Evolutionary conservation across 768 basidiomycete genomes (phyloP), one percentile per base, ranked within the genome.

Genomic region (Agaricus subrufescens): DNA sequence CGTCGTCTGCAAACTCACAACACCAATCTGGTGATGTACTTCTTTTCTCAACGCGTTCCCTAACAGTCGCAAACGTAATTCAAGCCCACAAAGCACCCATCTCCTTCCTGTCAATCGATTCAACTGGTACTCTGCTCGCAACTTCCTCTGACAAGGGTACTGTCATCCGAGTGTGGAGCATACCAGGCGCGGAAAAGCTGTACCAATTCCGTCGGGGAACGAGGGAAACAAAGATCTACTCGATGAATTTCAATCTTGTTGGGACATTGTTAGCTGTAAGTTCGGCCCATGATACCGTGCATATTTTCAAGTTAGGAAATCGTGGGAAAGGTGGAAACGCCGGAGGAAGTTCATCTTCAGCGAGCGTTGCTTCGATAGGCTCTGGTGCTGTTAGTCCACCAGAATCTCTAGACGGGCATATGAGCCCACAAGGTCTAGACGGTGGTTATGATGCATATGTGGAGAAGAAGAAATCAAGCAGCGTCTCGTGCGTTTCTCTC

Each of bases 61-160:
- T 98, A 29, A 89, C 90, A 2, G 91, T 95, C 29, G 84, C 91
- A 44, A 98, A 99, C 75, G 93, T 96, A 64, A 89, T 99, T 56
- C 95, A 94, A 65, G 97, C 97, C 15, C 97, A 99, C 75, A 98
- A 98, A 71, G 73, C 94, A 1, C 92, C 96, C 4, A 86, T 99
- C 59, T 90, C 94, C 7, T 85, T 85, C 64, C 78, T 98, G 46
- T 77, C 90, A 5, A 82, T 99, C 70, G 96, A 95, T 71, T 80
- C 84, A 2, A 79, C 87, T 0, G 96, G 96, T 11, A 91, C 91
- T 0, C 78, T 98, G 53, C 85, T 99, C 42, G 97, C 96, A 23
- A 95, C 96, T 5, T 87, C 94, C 12, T 90, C 87, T 1, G 93
- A 95, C 45, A 96, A 95, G 67, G 97, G 97, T 12, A 99, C 97